Conservation (phyloP, 2,329 filamentous ascomycete genomes). For the Bisporella sp. region DNA sequence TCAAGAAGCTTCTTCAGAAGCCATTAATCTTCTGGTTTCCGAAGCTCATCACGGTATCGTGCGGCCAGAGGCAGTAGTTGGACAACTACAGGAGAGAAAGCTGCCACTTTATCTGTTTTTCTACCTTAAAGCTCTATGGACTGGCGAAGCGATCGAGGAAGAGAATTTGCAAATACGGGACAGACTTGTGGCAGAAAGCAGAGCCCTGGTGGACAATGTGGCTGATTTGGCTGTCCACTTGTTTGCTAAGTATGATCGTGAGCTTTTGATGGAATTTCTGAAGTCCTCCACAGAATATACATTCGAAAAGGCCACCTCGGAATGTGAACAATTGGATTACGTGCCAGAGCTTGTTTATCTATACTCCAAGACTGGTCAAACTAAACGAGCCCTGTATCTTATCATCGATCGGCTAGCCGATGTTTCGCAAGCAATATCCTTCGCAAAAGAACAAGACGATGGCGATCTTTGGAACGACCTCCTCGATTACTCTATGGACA, state of each 20-base stretch:
- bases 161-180: constrained; percentile 47
- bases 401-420: constrained; percentile 92
- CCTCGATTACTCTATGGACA: constrained; percentile 94
- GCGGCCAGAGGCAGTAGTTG: constrained; percentile 67
- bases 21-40: constrained; percentile 78
- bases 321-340: constrained; percentile 76
- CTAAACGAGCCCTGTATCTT: constrained; percentile 81
- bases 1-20: constrained; percentile 73
- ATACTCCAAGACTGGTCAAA: constrained; percentile 90
- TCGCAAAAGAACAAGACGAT: constrained; percentile 89
- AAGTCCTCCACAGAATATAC: constrained; percentile 79
- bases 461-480: constrained; percentile 92
- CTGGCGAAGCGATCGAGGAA: constrained; percentile 57
- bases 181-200: constrained; percentile 49
- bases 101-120: constrained; percentile 79
- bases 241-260: constrained; percentile 77
- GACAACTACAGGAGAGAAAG: constrained; percentile 63
- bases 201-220: constrained; percentile 73
- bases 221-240: constrained; percentile 81
- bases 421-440: constrained; percentile 86
- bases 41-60: constrained; percentile 88
- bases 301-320: constrained; percentile 70
- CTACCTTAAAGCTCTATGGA: constrained; percentile 84
- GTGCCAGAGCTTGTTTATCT: constrained; percentile 93
- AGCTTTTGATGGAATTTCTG: constrained; percentile 79